Evolutionary conservation across 2,329 filamentous ascomycete species (phyloP), one percentile per base, ranked within the genome.

Genomic region (Lecanicillium sp.): DNA sequence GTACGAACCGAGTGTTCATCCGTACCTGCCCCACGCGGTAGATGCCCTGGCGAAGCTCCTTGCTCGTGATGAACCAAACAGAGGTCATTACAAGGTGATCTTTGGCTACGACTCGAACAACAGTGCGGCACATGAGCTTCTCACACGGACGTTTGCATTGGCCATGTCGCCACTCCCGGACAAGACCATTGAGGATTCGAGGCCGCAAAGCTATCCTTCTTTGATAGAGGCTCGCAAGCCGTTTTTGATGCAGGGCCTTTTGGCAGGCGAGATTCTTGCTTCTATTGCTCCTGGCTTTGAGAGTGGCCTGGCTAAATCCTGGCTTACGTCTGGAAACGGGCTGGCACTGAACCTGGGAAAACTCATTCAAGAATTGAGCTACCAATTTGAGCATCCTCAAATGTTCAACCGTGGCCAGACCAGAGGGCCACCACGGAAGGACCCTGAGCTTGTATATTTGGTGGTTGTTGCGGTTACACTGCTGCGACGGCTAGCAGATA

Each of bases 41-140:
- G 92, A 98, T 57, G 84, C 84, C 34, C 67, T 97, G 18, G 90
- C 92, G 3, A 97, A 97, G 60, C 69, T 98, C 3, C 71, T 98
- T 18, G 90, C 92, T 4, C 77, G 89, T 37, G 92, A 97, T 56
- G 90, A 97, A 50, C 90, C 92, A 0, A 98, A 98, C 52, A 72
- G 92, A 44, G 80, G 79, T 3, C 81, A 85, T 50, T 97, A 89
- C 66, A 85, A 84, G 57, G 71, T 77, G 29, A 83, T 97, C 9
- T 94, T 97, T 52, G 69, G 79, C 15, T 72, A 81, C 6, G 88
- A 94, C 51, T 72, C 79, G 6, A 66, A 67, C 13, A 73, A 77
- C 9, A 69, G 68, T 2, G 71, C 79, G 7, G 76, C 84, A 0
- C 81, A 81, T 49, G 88, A 96, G 45, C 72, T 97, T 11, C 68